A percentile compares a stretch with the other conserved stretches of the same genome.
Evolutionary conservation across 306 rosid species (phyloP).

Genomic region (Sicyos baderoa): DNA sequence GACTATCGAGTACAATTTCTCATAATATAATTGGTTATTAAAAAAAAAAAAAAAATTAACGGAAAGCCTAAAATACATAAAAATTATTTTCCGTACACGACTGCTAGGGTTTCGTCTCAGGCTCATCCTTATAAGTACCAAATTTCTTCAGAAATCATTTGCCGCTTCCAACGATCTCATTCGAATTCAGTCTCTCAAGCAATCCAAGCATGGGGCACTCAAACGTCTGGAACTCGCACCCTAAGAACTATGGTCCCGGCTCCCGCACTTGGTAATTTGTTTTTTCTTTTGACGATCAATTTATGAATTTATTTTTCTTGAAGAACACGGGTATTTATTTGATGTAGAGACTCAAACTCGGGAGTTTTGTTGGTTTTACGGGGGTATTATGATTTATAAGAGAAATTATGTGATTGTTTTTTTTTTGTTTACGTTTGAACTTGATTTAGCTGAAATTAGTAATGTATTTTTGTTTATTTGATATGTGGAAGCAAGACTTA

Average conservation of each 20-base stretch:
- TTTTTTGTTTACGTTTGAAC: too few relatives aligned
- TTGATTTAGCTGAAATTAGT: background rate
- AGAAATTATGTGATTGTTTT: too few relatives aligned
- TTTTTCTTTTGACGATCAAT: background rate
- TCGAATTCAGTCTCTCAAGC: background rate
- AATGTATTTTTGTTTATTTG: background rate
- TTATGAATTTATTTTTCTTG: background rate
- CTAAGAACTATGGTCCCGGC: constrained; percentile 88
- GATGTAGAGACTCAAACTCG: background rate
- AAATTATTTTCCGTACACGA: background rate
- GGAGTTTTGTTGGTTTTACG: background rate
- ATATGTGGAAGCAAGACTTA: background rate
- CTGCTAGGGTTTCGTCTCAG: constrained; percentile 12
- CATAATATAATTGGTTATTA: too few relatives aligned
- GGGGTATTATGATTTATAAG: background rate
- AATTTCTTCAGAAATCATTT: background rate
- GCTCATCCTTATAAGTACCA: background rate
- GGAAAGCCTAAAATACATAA: too few relatives aligned
- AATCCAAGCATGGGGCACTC: constrained; percentile 65
- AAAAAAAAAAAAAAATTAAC: too few relatives aligned
- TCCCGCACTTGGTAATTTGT: constrained; percentile 69
- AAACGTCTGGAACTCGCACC: constrained; percentile 88
- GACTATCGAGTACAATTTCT: too few relatives aligned
- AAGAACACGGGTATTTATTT: background rate
- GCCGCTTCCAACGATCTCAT: background rate